phyloP scores from a whole-genome alignment of 495 filamentous ascomycete species.

The Aspergillus bertholletiae region DNA sequence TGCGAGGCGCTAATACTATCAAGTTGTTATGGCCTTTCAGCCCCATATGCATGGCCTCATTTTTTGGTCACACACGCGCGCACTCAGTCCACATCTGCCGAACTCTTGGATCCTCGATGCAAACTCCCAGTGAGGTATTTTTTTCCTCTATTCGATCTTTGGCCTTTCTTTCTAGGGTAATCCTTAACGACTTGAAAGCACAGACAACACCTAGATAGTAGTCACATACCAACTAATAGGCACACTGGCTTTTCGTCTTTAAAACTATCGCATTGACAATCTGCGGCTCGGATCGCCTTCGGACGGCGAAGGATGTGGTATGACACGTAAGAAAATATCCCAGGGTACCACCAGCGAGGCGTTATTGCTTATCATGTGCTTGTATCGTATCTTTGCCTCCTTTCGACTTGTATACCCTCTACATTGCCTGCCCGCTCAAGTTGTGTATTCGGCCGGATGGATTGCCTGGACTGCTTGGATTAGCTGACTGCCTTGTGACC shows the following conservation, averaged over 20 bases:
- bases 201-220: not conserved
- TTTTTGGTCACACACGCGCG: slow-evolving; percentile 1
- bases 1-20: too few species aligned
- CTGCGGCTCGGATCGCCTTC: not conserved
- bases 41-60: slow-evolving; percentile 6
- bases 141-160: not conserved
- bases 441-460: not conserved
- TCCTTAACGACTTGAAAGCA: not conserved
- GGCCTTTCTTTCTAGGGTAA: not conserved
- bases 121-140: not conserved
- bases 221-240: not conserved
- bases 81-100: not conserved
- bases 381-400: not conserved
- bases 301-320: not conserved
- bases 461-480: not conserved
- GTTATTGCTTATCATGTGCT: not conserved
- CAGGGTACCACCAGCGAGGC: not conserved
- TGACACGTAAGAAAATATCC: not conserved
- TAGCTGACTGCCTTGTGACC: not conserved
- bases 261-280: slow-evolving; percentile 6
- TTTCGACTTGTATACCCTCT: too few species aligned
- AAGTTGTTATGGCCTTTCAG: not conserved
- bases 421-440: not conserved
- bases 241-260: too few species aligned
- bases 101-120: not conserved